Conservation (phyloP, 1,284 basidiomycete species). For the Bondarzewia mesenterica region DNA sequence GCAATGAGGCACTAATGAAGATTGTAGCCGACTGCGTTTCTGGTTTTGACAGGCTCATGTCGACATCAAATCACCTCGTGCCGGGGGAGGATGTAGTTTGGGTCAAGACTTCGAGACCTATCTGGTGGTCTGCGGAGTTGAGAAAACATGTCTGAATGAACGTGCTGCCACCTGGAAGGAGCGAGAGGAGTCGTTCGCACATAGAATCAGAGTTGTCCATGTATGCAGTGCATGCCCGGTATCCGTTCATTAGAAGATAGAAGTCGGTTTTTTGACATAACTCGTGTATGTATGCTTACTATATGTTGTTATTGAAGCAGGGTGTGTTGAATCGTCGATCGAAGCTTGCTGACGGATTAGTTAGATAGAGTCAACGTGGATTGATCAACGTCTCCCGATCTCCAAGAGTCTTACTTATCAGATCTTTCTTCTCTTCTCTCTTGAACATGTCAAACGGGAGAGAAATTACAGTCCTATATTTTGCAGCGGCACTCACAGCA, state of each 20-base stretch:
- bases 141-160: background rate
- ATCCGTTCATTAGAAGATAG: no score
- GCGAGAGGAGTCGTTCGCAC: no score
- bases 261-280: no score
- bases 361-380: background rate
- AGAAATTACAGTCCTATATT: constrained; percentile 65
- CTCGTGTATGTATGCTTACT: no score
- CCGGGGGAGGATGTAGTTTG: constrained; percentile 53
- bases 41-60: constrained; percentile 75
- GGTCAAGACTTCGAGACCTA: constrained; percentile 72
- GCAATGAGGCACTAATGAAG: constrained; percentile 1
- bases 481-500: constrained; percentile 70
- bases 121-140: constrained; percentile 66
- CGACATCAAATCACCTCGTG: constrained; percentile 87
- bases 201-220: no score
- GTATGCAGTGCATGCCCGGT: no score
- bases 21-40: constrained; percentile 49
- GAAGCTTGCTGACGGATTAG: no score
- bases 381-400: background rate
- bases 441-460: background rate
- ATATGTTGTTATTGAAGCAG: no score
- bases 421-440: background rate
- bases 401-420: background rate
- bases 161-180: no score
- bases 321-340: no score